Percentiles rank a stretch among this genome's conserved stretches.
phyloP scores from a whole-genome alignment of 2,329 filamentous ascomycete species.

The Chaetoscypha palmicola region DNA sequence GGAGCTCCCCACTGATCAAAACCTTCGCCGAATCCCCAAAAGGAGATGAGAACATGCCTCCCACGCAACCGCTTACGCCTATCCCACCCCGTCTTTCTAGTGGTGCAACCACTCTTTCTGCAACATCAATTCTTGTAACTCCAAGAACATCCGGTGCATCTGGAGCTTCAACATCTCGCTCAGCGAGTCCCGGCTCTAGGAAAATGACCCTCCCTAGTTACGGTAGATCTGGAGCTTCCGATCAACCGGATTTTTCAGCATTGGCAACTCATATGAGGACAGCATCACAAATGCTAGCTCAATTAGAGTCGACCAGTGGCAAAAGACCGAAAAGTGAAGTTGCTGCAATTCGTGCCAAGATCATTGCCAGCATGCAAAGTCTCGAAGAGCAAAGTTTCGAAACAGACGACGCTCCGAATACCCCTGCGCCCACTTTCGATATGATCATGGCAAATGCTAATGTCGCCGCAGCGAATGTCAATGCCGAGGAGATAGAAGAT shows the following conservation, averaged over 20 bases:
- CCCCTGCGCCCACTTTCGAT: conserved; percentile 66
- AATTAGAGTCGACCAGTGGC: conserved; percentile 71
- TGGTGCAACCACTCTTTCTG: conserved; percentile 53
- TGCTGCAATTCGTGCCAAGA: conserved; percentile 75
- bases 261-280: conserved; percentile 83
- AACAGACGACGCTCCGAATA: conserved; percentile 50
- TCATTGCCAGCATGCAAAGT: conserved; percentile 85
- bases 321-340: conserved; percentile 76
- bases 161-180: conserved; percentile 59
- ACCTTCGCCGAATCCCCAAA: conserved; percentile 44
- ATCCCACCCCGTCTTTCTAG: conserved; percentile 51
- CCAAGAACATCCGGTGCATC: conserved; percentile 66
- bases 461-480: conserved; percentile 42
- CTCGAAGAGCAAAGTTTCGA: conserved; percentile 82
- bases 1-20: conserved; percentile 63
- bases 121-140: conserved; percentile 53
- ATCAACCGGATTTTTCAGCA: conserved; percentile 75
- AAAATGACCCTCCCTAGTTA: conserved; percentile 54
- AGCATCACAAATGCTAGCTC: conserved; percentile 79
- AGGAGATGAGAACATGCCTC: conserved; percentile 30
- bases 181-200: conserved; percentile 57
- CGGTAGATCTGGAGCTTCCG: conserved; percentile 46
- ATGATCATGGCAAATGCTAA: conserved; percentile 71
- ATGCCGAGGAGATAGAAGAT: conserved; percentile 48
- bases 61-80: conserved; percentile 30